Conservation (phyloP, 1,139 yeast genomes). For the Saccharomyces hybrid region DNA sequence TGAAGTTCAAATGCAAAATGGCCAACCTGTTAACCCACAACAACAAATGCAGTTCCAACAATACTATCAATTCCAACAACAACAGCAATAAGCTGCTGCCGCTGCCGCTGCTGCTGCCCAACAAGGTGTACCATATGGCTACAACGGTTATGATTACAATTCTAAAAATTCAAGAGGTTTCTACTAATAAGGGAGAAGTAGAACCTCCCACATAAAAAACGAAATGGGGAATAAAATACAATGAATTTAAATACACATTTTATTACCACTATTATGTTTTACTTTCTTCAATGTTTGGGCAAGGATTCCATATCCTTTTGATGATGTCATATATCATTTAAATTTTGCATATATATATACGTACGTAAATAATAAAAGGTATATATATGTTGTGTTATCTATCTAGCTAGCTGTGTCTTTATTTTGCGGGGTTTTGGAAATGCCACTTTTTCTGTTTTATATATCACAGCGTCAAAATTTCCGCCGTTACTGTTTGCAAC, state of each 20-base stretch:
- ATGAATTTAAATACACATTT: not conserved
- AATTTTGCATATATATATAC: conserved; percentile 17
- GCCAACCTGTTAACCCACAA: conserved; percentile 6
- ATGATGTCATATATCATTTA: conserved; percentile 1
- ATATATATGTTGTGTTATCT: conserved; percentile 8
- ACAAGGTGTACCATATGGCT: conserved; percentile 27
- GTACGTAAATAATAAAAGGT: conserved; percentile 6
- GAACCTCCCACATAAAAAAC: not conserved
- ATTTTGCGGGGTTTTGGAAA: not conserved
- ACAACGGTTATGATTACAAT: conserved; percentile 28
- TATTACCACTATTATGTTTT: not conserved
- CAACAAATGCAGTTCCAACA: conserved; percentile 31
- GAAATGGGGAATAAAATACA: not conserved
- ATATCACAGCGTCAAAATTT: not conserved
- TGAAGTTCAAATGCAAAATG: conserved; percentile 15
- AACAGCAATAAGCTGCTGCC: conserved; percentile 13
- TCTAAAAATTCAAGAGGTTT: conserved; percentile 30
- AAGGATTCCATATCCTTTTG: conserved; percentile 3
- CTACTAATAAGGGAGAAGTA: conserved; percentile 15
- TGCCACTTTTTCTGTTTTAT: not conserved
- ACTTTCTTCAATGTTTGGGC: not conserved
- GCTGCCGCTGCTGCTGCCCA: conserved; percentile 10
- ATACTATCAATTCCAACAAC: conserved; percentile 29
- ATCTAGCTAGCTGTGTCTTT: not conserved
- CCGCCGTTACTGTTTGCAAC: not conserved